Conservation (phyloP, 345 rosid genomes). For the Psidium guajava region DNA sequence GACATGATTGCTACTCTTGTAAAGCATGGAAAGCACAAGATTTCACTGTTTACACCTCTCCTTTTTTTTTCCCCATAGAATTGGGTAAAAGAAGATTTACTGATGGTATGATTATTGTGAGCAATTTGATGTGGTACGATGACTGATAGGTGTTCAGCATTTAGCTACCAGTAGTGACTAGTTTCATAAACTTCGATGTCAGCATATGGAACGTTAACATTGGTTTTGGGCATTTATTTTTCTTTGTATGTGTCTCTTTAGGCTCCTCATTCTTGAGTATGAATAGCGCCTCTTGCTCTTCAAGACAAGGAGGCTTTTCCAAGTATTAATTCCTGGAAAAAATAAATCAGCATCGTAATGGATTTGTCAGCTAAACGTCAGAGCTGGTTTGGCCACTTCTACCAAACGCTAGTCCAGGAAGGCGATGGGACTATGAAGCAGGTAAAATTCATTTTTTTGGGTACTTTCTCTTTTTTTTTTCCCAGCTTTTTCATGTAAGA, state of each 20-base stretch:
- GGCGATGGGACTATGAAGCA: neutral
- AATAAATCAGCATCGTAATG: neutral
- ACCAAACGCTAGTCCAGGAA: neutral
- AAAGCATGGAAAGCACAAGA: neutral
- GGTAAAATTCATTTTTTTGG: neutral
- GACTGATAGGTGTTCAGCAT: neutral
- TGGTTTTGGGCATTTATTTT: neutral
- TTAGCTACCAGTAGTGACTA: neutral
- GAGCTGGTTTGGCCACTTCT: neutral
- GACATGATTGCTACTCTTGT: neutral
- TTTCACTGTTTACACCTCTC: neutral
- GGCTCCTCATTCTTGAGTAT: neutral
- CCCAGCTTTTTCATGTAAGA: neutral
- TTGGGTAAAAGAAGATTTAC: neutral
- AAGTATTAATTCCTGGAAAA: neutral
- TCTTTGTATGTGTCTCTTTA: neutral
- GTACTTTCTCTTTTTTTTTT: neutral
- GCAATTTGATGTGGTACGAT: neutral
- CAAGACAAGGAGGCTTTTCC: neutral
- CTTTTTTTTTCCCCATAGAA: neutral
- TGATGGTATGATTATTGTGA: neutral
- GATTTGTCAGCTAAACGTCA: neutral
- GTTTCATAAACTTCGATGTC: neutral
- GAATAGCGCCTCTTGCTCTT: neutral
- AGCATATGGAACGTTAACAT: neutral